Base-by-base conservation (phyloP, 1,284 basidiomycete species). In the Hortiboletus rubellus region DNA sequence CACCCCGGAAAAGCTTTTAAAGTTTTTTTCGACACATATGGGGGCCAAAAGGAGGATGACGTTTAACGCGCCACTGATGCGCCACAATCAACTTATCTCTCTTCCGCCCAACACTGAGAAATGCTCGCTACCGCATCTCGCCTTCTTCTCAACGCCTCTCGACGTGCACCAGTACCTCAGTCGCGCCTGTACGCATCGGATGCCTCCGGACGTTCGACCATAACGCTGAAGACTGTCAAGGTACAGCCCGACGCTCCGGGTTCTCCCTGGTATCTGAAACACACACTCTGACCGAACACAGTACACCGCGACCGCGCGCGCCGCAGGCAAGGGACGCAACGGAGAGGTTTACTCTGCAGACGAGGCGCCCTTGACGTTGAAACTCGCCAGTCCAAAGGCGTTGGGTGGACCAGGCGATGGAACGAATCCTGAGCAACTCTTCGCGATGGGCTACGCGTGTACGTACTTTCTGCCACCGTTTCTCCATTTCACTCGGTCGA, bases 391-490 rank as follows among this genome's bases (percentile, higher is more conserved):
- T 15, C 85, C 84, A 7, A 82, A 80, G 59, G 80, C 77, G 46
- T 65, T 86, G 41, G 84, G 84, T 31, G 84, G 84, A 11, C 67
- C 69, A 7, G 83, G 84, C 18, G 73, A 81, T 17, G 84, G 84
- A 27, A 72, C 82, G 59, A 86, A 86, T 61, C 84, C 85, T 0
- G 84, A 86, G 60, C 83, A 86, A 60, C 74, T 86, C 44, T 85
- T 86, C 55, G 84, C 84, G 6, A 81, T 83, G 78, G 84, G 84
- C 17, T 86, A 86, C 58, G 72, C 77, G 33, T 76, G 78, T 79
- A 63, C 46, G 75, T 64, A 27, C 17, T 18, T n/a, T 22, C 7
- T 24, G n/a, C 46, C 7, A 1, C n/a, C 7, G 2, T n/a, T 41
- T 14, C 30, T 17, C 22, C 31, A 0, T 9, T 37, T n/a, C 5